These are phyloP conservation scores for Hippophae gyantsensis DNA, from an alignment of 306 rosid species.

Conservation along the genomic window DNA sequence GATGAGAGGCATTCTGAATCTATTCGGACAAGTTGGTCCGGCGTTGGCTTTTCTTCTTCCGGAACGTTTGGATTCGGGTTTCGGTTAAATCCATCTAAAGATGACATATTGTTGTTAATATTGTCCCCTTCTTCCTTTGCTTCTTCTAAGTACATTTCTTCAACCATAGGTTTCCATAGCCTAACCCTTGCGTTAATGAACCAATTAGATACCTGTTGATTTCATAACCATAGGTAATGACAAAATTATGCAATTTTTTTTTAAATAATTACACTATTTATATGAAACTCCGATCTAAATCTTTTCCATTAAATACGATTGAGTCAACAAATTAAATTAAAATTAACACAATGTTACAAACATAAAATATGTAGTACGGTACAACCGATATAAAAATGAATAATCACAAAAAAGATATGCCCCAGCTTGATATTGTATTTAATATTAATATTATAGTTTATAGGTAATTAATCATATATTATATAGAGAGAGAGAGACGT, in stretches of 20 bases:
- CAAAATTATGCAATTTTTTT: constrained; percentile 10
- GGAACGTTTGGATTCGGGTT: constrained; percentile 6
- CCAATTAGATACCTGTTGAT: constrained; percentile 88
- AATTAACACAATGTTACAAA: background rate
- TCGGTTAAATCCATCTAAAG: constrained; percentile 36
- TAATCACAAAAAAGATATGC: constrained; percentile 24
- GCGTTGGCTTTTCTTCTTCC: constrained; percentile 44
- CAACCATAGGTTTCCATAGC: constrained; percentile 99
- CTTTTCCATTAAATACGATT: too few relatives aligned
- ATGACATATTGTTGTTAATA: constrained; percentile 9
- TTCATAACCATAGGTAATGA: constrained; percentile 9
- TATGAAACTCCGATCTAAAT: background rate
- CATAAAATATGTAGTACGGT: too few relatives aligned
- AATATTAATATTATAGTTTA: too few relatives aligned
- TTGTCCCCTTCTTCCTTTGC: constrained; percentile 41
- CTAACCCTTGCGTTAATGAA: constrained; percentile 95
- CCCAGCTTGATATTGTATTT: background rate
- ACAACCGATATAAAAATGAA: background rate
- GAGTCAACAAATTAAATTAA: background rate
- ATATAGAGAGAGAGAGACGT: background rate
- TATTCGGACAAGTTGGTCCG: constrained; percentile 39
- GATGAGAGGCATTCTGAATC: constrained; percentile 65
- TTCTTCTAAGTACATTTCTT: constrained; percentile 86
- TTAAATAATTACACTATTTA: background rate
- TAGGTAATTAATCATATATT: too few relatives aligned